A percentile compares a stretch with the other conserved stretches of the same genome.
Evolutionary conservation across 192 early-diverging fungal genomes (phyloP).

Genomic region (Backusella tarrabulga): DNA sequence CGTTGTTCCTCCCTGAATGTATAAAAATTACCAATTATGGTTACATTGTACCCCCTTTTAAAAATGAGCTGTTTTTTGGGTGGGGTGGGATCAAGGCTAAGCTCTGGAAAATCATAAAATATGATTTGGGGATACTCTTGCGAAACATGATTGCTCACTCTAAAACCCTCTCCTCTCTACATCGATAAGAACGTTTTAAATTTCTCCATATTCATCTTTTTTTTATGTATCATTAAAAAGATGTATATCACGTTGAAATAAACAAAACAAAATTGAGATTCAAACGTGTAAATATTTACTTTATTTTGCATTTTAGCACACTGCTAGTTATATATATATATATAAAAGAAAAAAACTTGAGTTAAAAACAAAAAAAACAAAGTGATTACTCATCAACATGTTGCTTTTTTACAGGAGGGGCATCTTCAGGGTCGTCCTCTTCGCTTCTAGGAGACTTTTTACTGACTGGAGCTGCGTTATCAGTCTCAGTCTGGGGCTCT

Average conservation of each 20-base stretch:
- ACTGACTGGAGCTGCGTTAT: background rate
- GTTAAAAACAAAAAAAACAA: background rate
- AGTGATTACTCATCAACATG: background rate
- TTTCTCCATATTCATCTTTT: too few relatives aligned
- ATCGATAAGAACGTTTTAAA: too few relatives aligned
- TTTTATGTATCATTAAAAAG: background rate
- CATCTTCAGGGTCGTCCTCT: background rate
- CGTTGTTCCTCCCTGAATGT: background rate
- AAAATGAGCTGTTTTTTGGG: too few relatives aligned
- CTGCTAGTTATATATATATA: background rate
- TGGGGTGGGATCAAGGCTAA: background rate
- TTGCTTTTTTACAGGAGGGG: background rate
- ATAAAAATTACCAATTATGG: background rate
- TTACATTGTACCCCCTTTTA: background rate
- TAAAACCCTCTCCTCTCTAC: too few relatives aligned
- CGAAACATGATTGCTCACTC: too few relatives aligned
- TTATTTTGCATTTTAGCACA: background rate
- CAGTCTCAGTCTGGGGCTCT: background rate
- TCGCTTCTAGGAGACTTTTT: background rate
- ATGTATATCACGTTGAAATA: background rate
- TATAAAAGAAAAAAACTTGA: background rate
- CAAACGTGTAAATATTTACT: background rate
- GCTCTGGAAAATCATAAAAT: background rate
- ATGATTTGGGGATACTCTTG: too few relatives aligned
- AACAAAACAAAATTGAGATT: background rate